Percentiles rank a stretch among this genome's conserved stretches.
Conservation (phyloP, 169 alveolate species). For the Plasmodium ovale region DNA sequence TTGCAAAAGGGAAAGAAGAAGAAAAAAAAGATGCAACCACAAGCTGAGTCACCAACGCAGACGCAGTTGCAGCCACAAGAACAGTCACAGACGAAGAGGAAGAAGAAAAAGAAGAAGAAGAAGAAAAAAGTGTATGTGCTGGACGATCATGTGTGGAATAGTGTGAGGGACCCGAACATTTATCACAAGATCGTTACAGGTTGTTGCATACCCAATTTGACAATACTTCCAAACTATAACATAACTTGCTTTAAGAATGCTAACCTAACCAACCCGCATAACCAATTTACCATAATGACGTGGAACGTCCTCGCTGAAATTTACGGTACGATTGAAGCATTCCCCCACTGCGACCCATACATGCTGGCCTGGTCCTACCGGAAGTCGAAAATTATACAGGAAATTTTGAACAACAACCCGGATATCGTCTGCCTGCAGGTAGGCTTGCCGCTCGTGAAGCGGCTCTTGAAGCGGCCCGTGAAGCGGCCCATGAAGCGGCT, state of each 20-base stretch:
- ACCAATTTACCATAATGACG: conserved; percentile 80
- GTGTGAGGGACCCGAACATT: conserved; percentile 74
- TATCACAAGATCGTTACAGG: conserved; percentile 81
- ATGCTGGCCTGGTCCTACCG: conserved; percentile 88
- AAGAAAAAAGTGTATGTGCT: conserved; percentile 64
- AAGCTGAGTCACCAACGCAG: too few species aligned
- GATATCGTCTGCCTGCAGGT: conserved; percentile 85
- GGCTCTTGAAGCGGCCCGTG: too few species aligned
- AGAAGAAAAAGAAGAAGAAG: conserved; percentile 17
- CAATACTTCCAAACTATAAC: conserved; percentile 53
- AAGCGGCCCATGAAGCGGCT: too few species aligned
- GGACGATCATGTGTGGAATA: conserved; percentile 73
- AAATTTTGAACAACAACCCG: conserved; percentile 82
- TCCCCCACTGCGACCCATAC: conserved; percentile 88
- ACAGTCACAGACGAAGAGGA: neutral
- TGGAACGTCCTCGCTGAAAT: conserved; percentile 87
- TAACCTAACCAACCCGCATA: conserved; percentile 18
- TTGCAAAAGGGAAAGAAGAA: too few species aligned
- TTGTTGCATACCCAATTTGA: conserved; percentile 81
- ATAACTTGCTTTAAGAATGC: conserved; percentile 53
- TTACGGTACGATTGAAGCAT: conserved; percentile 85
- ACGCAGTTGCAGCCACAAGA: too few species aligned
- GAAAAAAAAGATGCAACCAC: neutral
- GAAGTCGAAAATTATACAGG: conserved; percentile 85
- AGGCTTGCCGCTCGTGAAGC: neutral